A percentile compares a stretch with the other conserved stretches of the same genome.
These are phyloP conservation scores for Passiflora organensis DNA, from an alignment of 345 rosid species.

Conservation along the genomic window DNA sequence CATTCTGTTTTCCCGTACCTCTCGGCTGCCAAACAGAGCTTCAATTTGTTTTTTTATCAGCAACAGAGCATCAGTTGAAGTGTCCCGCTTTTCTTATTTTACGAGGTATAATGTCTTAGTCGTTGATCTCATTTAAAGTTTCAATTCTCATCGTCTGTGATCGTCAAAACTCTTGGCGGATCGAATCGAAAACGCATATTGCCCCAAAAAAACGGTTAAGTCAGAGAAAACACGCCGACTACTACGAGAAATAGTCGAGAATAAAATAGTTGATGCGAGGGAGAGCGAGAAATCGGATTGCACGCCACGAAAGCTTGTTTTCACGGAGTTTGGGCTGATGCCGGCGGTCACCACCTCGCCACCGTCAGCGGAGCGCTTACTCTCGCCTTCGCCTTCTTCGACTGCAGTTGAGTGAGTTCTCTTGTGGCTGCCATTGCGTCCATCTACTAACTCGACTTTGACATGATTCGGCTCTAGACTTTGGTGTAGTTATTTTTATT, in stretches of 20 bases:
- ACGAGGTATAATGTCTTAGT: too few relatives aligned
- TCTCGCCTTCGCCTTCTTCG: constrained; percentile 13
- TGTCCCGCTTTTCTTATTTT: too few relatives aligned
- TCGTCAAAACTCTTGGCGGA: constrained; percentile 4
- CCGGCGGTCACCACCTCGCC: constrained; percentile 13
- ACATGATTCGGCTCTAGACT: background rate
- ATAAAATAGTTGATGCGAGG: constrained; percentile 2
- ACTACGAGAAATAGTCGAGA: constrained; percentile 12
- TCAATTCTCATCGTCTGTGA: background rate
- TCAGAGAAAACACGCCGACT: constrained; percentile 2
- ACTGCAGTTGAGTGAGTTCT: constrained; percentile 12
- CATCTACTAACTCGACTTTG: background rate
- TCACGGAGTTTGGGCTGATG: constrained; percentile 37
- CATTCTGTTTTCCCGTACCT: constrained; percentile 2
- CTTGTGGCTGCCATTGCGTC: background rate
- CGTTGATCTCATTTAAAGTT: background rate
- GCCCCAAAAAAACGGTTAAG: constrained; percentile 15
- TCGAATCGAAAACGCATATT: constrained; percentile 7
- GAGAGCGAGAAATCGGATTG: constrained; percentile 7
- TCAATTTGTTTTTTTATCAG: too few relatives aligned
- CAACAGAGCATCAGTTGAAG: background rate
- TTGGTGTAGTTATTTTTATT: too few relatives aligned
- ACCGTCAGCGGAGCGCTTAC: constrained; percentile 7
- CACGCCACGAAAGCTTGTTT: constrained; percentile 31
- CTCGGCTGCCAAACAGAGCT: constrained; percentile 10